Evolutionary conservation across 2,329 filamentous ascomycete species (phyloP), one percentile per base, ranked within the genome.

Genomic region (Cladophialophora carrionii): DNA sequence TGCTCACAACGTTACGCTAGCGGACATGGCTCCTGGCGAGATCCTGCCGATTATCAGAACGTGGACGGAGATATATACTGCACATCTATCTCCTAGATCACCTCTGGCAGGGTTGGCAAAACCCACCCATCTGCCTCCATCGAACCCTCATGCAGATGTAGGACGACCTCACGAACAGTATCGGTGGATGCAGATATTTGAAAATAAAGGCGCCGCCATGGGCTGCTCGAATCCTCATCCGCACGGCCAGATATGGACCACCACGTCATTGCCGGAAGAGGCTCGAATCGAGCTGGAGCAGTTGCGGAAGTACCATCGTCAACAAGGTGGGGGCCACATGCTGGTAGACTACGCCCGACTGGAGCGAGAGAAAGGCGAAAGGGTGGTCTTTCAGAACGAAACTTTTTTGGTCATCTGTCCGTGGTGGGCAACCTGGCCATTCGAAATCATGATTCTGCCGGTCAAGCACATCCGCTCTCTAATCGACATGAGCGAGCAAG

Each of bases 361-460:
- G 3, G 95, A 99, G 77, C 81, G 88, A 60, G 84, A 88, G 72
- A 96, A 96, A 79, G 80, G 87, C 71, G 92, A 96, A 78, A 87
- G 95, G 10, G 85, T 96, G 8, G 90, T 99, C 0, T 96, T 90
- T 75, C 88, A 96, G 76, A 99, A 99, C 75, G 85, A 85, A 10
- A 83, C 83, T 0, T 99, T 98, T 77, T 80, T 96, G 49, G 89
- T 93, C 0, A 86, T 98, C 17, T 96, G 93, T 73, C 95, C 95
- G 0, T 99, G 95, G 92, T 99, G 95, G 95, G 95, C 92, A 0
- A 85, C 92, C 20, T 99, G 95, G 95, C 95, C 95, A 0, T 99
- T 97, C 68, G 95, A 99, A 81, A 90, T 94, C 54, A 90, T 99
- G 82, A 85, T 99, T 65, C 83, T 97, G 32, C 87, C 91, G 67